These are phyloP conservation scores for Penicillium sp. DNA, from an alignment of 2,329 filamentous ascomycete species.

Conservation along the genomic window DNA sequence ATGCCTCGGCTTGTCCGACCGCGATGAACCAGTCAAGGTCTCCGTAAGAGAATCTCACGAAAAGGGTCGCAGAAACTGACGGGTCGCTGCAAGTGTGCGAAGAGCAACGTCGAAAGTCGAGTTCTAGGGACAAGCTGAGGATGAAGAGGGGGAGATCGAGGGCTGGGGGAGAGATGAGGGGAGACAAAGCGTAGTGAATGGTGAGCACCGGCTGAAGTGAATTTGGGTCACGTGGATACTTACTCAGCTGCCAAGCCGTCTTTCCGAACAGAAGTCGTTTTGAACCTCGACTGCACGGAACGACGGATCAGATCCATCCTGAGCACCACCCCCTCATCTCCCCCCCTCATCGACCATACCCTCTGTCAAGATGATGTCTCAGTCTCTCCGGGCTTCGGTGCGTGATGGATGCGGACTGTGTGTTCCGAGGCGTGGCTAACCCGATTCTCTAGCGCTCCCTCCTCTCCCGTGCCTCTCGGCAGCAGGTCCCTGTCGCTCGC, in stretches of 20 bases:
- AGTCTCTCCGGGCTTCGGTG: constrained; percentile 62
- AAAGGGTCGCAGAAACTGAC: constrained; percentile 34
- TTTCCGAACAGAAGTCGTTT: constrained; percentile 29
- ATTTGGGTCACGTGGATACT: constrained; percentile 18
- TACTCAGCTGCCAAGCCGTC: constrained; percentile 26
- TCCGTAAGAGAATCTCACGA: constrained; percentile 38
- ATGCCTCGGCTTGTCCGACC: constrained; percentile 37
- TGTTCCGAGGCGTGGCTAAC: constrained; percentile 8
- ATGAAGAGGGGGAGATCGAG: constrained; percentile 17
- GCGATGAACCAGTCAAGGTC: constrained; percentile 43
- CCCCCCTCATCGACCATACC: constrained; percentile 27
- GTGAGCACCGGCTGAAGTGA: constrained; percentile 12
- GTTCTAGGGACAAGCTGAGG: constrained; percentile 31
- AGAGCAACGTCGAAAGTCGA: constrained; percentile 27
- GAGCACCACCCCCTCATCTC: constrained; percentile 24
- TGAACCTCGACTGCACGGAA: constrained; percentile 27
- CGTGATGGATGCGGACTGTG: constrained; percentile 23
- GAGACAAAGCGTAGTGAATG: constrained; percentile 12
- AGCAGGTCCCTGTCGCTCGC: constrained; percentile 56
- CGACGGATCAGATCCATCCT: constrained; percentile 26
- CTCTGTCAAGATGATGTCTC: constrained; percentile 55
- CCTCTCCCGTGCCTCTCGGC: constrained; percentile 59
- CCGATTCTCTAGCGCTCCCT: constrained; percentile 54
- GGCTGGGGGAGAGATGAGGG: constrained; percentile 17
- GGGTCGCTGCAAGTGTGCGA: constrained; percentile 22